Base-by-base conservation (phyloP, 2,329 filamentous ascomycete species). In the Mycosphaerelloides madeirae region DNA sequence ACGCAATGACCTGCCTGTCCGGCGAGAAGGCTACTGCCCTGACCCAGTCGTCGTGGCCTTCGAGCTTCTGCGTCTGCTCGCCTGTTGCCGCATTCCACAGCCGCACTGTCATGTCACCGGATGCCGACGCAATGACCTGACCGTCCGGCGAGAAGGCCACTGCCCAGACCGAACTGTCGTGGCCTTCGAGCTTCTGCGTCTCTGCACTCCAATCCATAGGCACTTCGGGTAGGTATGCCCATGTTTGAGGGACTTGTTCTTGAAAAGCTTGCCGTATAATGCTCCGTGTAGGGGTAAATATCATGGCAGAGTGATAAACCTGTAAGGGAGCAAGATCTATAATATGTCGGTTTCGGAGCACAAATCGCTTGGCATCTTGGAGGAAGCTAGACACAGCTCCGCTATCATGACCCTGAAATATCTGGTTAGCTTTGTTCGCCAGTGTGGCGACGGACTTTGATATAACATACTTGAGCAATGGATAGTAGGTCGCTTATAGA, bases 301-400 rank as follows among this genome's bases (percentile, higher is more conserved):
- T n/a, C n/a, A n/a, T n/a, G n/a, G n/a, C n/a, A n/a, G n/a, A n/a
- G n/a, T n/a, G n/a, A n/a, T n/a, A n/a, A n/a, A n/a, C n/a, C n/a
- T n/a, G n/a, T n/a, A n/a, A n/a, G n/a, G n/a, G n/a, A n/a, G n/a
- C n/a, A n/a, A n/a, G n/a, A n/a, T n/a, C n/a, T n/a, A n/a, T n/a
- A n/a, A n/a, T n/a, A n/a, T n/a, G 49, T 15, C 46, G 19, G 44
- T 61, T 58, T 33, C 52, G 53, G 0, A 64, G 50, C 31, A 65
- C 38, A 48, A 68, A 66, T 29, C 58, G 49, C 34, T 38, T 57
- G n/a, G 59, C 58, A 52, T 69, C 64, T 25, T 58, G 16, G 7
- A 65, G 47, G 39, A 66, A 64, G 4, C 41, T 33, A 2, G 40
- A 45, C 9, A 59, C 22, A 36, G 29, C n/a, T 6, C 20, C 16